Percentiles rank a stretch among this genome's conserved stretches.
phyloP scores from a whole-genome alignment of 2,329 filamentous ascomycete species.

The Aspergillus costaricaensis region DNA sequence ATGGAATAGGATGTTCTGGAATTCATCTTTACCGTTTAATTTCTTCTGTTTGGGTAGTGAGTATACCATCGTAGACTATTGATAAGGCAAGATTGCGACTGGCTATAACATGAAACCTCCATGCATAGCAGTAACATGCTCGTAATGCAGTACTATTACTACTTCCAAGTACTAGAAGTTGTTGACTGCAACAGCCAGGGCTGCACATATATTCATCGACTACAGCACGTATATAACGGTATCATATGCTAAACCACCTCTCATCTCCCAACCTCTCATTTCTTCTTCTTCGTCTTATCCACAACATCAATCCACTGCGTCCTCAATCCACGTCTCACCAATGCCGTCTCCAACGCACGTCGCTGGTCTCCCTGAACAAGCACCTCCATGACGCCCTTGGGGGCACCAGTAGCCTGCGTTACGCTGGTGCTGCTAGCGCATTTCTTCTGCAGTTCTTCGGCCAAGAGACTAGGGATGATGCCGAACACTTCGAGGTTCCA shows the following conservation, averaged over 20 bases:
- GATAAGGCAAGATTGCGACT: no score
- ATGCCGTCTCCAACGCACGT: constrained; percentile 60
- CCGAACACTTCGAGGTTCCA: constrained; percentile 63
- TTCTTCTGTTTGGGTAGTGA: not conserved
- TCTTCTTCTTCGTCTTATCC: constrained; percentile 70
- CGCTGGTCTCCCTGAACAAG: constrained; percentile 68
- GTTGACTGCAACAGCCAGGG: no score
- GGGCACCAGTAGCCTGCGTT: constrained; percentile 61
- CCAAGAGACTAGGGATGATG: constrained; percentile 60
- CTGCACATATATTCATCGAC: not conserved
- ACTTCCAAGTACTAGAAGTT: no score
- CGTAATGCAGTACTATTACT: no score
- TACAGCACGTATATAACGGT: not conserved
- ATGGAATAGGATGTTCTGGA: not conserved
- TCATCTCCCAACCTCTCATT: constrained; percentile 27
- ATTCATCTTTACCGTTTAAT: not conserved
- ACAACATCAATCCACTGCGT: constrained; percentile 64
- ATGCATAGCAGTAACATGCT: no score
- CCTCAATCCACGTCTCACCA: constrained; percentile 61
- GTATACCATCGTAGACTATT: no score
- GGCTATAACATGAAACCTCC: no score
- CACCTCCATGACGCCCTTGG: constrained; percentile 66
- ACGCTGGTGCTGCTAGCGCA: constrained; percentile 70
- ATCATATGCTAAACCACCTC: not conserved
- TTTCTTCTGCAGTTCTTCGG: constrained; percentile 67